These are phyloP conservation scores for Endocalyx cinctus DNA, from an alignment of 2,329 filamentous ascomycete species.

Conservation along the genomic window DNA sequence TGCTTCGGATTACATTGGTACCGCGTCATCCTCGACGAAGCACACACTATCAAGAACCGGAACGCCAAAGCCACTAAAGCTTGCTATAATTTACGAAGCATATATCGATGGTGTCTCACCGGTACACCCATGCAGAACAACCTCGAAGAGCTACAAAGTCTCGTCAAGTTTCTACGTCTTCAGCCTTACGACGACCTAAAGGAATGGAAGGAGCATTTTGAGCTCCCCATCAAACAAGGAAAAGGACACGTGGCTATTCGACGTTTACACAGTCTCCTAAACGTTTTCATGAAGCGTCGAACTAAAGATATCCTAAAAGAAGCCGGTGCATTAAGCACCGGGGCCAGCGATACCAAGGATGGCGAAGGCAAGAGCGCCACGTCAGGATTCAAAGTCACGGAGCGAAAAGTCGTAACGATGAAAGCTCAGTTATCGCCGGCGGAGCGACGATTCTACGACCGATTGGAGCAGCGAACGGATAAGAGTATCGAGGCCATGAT, in stretches of 20 bases:
- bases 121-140: constrained; percentile 99
- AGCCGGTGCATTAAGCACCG: constrained; percentile 74
- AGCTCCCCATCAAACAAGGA: constrained; percentile 81
- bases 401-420: constrained; percentile 80
- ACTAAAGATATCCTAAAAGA: constrained; percentile 96
- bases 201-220: constrained; percentile 90
- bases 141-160: constrained; percentile 87
- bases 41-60: constrained; percentile 97
- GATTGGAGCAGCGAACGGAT: constrained; percentile 79
- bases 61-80: constrained; percentile 94
- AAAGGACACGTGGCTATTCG: constrained; percentile 85
- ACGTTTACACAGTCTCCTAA: constrained; percentile 76
- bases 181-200: constrained; percentile 82
- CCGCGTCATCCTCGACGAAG: constrained; percentile 90
- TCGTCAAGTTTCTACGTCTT: constrained; percentile 89
- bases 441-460: constrained; percentile 81
- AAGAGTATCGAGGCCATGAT: constrained; percentile 86
- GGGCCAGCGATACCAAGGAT: constrained; percentile 54
- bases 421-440: constrained; percentile 72
- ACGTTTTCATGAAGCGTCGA: constrained; percentile 97
- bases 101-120: constrained; percentile 94
- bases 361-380: constrained; percentile 43
- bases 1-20: constrained; percentile 95
- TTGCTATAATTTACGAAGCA: constrained; percentile 75
- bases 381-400: constrained; percentile 82